These are phyloP conservation scores for Lophiostoma macrostomum DNA, from an alignment of 495 filamentous ascomycete genomes.

Conservation along the genomic window DNA sequence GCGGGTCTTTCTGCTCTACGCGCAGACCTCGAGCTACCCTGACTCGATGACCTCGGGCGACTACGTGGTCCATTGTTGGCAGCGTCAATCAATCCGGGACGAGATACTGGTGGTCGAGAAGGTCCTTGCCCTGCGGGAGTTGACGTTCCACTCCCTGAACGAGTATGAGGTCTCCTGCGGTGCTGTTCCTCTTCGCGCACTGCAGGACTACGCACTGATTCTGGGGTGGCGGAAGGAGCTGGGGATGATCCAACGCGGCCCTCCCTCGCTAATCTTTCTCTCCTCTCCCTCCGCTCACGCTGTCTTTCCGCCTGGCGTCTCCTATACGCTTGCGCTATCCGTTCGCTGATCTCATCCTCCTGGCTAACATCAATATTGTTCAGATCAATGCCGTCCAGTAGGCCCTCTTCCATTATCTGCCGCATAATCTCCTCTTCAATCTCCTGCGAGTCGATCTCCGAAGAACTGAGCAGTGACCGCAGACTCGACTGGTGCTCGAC, in stretches of 20 bases:
- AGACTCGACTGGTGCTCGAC: constrained; percentile 85
- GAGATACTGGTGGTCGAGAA: constrained; percentile 52
- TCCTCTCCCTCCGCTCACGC: constrained; percentile 35
- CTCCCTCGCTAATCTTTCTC: constrained; percentile 44
- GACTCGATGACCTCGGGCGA: constrained; percentile 54
- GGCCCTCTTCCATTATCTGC: constrained; percentile 83
- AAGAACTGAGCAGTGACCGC: constrained; percentile 73
- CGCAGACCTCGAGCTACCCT: constrained; percentile 36
- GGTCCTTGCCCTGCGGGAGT: constrained; percentile 33
- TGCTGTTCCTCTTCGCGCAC: constrained; percentile 19
- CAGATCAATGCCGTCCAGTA: constrained; percentile 81
- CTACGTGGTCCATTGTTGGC: constrained; percentile 40
- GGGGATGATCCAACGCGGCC: constrained; percentile 1
- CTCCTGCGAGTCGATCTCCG: constrained; percentile 67
- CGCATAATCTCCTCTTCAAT: constrained; percentile 84
- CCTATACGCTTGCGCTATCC: constrained; percentile 82
- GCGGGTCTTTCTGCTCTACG: constrained; percentile 14
- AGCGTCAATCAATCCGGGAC: constrained; percentile 55
- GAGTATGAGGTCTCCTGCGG: constrained; percentile 24
- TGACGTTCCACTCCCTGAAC: constrained; percentile 25
- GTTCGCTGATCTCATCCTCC: constrained; percentile 83
- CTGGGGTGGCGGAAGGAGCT: constrained; percentile 1
- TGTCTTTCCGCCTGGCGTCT: constrained; percentile 60
- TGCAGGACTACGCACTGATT: constrained; percentile 20
- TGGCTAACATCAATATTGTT: constrained; percentile 69